These are phyloP conservation scores for Sporodiniella umbellata DNA, from an alignment of 371 early-diverging fungal genomes.

Conservation along the genomic window DNA sequence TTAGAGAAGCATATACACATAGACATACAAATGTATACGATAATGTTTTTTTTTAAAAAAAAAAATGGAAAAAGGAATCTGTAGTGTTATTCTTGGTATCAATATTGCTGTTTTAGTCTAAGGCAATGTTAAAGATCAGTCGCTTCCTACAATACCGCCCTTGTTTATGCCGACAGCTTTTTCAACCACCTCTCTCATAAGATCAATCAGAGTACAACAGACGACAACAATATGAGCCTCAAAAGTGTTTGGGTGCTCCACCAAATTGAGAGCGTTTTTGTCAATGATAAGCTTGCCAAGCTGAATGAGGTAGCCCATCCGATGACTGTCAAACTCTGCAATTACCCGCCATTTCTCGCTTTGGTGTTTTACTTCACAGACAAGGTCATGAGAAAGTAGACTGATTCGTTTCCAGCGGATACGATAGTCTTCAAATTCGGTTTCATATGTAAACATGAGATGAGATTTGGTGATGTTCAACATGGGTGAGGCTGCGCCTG, in stretches of 20 bases:
- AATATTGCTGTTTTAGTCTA: too few species aligned
- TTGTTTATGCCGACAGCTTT: conserved; percentile 42
- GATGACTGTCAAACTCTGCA: conserved; percentile 47
- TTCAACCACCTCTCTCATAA: conserved; percentile 50
- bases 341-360: conserved; percentile 23
- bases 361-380: conserved; percentile 27
- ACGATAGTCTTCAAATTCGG: conserved; percentile 26
- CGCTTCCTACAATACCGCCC: conserved; percentile 44
- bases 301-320: conserved; percentile 43
- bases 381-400: conserved; percentile 41
- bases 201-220: conserved; percentile 46
- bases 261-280: conserved; percentile 20
- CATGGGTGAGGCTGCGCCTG: conserved; percentile 13
- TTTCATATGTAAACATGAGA: conserved; percentile 38
- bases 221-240: conserved; percentile 39
- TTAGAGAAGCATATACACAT: too few species aligned
- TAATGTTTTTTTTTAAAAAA: too few species aligned
- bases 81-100: too few species aligned
- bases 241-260: conserved; percentile 24
- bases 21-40: too few species aligned
- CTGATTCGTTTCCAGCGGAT: conserved; percentile 42
- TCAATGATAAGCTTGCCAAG: conserved; percentile 37
- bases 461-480: conserved; percentile 37
- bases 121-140: too few species aligned
- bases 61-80: too few species aligned